Conservation (phyloP, 352 stramenopile genomes). For the Halophytophthora polymorphica region DNA sequence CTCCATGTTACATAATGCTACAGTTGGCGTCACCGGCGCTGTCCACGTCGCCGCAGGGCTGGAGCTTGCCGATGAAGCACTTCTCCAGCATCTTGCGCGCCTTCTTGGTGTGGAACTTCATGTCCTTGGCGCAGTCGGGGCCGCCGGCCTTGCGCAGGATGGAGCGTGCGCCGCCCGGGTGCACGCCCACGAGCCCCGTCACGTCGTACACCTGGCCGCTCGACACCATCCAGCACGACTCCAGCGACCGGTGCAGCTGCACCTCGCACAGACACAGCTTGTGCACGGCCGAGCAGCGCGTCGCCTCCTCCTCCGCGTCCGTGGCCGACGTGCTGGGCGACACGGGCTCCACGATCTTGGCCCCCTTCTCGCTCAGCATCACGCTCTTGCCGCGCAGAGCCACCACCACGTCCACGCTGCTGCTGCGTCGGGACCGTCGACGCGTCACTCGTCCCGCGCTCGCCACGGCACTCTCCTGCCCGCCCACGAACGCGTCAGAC, state of each 20-base stretch:
- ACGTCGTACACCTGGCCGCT: constrained; percentile 83
- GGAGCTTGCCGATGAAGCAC: constrained; percentile 77
- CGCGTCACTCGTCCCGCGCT: constrained; percentile 5
- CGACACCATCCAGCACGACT: constrained; percentile 96
- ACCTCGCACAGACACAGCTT: constrained; percentile 83
- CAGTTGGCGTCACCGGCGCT: constrained; percentile 39
- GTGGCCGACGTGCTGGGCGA: constrained; percentile 13
- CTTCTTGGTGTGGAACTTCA: constrained; percentile 81
- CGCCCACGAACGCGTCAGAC: neutral
- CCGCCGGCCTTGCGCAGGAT: constrained; percentile 82
- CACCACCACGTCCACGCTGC: constrained; percentile 8
- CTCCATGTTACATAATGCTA: constrained; percentile 58
- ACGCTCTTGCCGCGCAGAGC: constrained; percentile 34
- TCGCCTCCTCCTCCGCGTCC: constrained; percentile 19
- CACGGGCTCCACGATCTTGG: constrained; percentile 3
- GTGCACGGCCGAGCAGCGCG: constrained; percentile 51
- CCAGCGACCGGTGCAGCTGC: constrained; percentile 78
- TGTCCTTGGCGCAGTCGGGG: constrained; percentile 67
- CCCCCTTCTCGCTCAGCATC: constrained; percentile 19
- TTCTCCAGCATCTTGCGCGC: constrained; percentile 76
- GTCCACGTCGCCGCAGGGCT: constrained; percentile 49
- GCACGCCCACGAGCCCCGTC: constrained; percentile 65
- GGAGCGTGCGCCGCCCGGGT: constrained; percentile 74
- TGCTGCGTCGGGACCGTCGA: constrained; percentile 31
- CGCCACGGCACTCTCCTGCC: constrained; percentile 6